phyloP scores from a whole-genome alignment of 257 asterid species.

The Plantago elongata region DNA sequence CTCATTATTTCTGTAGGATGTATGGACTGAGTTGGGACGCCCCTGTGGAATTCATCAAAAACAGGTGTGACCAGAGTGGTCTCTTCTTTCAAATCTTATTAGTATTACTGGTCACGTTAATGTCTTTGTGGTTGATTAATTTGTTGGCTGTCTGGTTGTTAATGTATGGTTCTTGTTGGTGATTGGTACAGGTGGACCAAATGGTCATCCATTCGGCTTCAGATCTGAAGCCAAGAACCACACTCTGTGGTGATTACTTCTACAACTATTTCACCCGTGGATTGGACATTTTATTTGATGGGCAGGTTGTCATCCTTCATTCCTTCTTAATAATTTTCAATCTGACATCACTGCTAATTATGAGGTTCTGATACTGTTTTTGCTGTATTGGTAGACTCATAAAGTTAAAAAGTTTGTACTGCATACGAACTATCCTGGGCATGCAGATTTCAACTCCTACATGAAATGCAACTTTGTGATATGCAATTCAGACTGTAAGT shows the following conservation, averaged over 20 bases:
- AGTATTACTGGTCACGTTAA: background rate
- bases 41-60: conserved; percentile 87
- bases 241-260: conserved; percentile 77
- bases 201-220: conserved; percentile 85
- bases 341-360: conserved; percentile 3
- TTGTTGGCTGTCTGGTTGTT: conserved; percentile 16
- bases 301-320: conserved; percentile 41
- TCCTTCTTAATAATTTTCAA: background rate
- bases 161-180: conserved; percentile 19
- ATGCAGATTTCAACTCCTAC: conserved; percentile 80
- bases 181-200: conserved; percentile 60
- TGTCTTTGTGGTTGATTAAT: background rate
- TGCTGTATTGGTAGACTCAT: conserved; percentile 52
- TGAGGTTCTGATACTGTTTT: conserved; percentile 14
- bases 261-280: conserved; percentile 77
- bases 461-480: conserved; percentile 80
- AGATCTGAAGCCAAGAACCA: conserved; percentile 68
- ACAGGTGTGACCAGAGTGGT: conserved; percentile 39
- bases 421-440: conserved; percentile 92
- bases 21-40: conserved; percentile 87
- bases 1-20: conserved; percentile 44
- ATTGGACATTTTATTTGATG: conserved; percentile 71
- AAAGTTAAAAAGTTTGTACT: conserved; percentile 72
- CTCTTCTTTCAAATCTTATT: background rate
- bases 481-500: conserved; percentile 45